Base-by-base conservation (phyloP, 202 grass and related monocot species). In the Eragrostis tef region DNA sequence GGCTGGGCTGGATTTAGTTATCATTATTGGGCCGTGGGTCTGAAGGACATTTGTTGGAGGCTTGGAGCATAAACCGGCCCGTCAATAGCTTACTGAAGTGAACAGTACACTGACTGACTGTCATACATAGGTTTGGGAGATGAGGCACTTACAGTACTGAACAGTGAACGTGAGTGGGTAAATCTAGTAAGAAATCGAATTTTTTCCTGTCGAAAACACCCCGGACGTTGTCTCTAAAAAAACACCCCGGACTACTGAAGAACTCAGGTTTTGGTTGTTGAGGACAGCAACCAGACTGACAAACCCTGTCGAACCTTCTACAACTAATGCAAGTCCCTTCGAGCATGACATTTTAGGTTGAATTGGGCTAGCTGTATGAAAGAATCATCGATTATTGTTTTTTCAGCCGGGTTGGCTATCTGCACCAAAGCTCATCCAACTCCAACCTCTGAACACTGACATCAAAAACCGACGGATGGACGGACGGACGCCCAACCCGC, bases 301-400 rank as follows among this genome's bases (percentile, higher is more conserved):
- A 9, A 45, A n/a, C 58, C 43, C 14, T 4, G 13, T 12, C 24
- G 15, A 31, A 51, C 45, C 57, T 66, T 49, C 17, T 13, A 11
- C 9, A 6, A 71, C 45, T 45, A 27, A 29, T 50, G 45, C 12
- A 50, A 11, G 7, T 12, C 6, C 17, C 48, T 54, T 4, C 15
- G 46, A 71, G 44, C 22, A 49, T 71, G 50, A 17, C 31, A 44
- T 44, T 44, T 69, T 56, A 68, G 49, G 20, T 56, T 49, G 54
- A 25, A 39, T 12, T 29, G 64, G 77, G 34, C 49, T 79, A 68
- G 11, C 46, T 52, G 9, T n/a, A 27, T 2, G n/a, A 57, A 20
- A 78, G 17, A 47, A 52, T 6, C 15, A 21, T 39, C 34, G 34
- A 54, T 13, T 17, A 15, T 67, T 12, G 11, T 7, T 21, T 16